These are phyloP conservation scores for Citeromyces nyonsensis DNA, from an alignment of 805 yeast species.

Conservation along the genomic window DNA sequence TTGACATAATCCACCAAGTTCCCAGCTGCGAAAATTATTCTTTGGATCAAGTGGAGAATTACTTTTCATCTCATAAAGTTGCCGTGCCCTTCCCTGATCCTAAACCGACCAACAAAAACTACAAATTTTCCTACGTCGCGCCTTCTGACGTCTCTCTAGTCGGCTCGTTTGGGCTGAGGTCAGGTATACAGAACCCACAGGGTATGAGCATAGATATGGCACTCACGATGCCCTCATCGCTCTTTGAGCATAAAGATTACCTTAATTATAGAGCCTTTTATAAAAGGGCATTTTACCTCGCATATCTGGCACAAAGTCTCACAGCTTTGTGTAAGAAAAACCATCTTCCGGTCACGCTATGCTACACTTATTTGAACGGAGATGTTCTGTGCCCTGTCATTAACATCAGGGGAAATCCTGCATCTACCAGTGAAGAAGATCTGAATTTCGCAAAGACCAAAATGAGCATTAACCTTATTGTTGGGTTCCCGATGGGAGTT, in stretches of 20 bases:
- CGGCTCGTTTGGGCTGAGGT: slow-evolving; percentile 82
- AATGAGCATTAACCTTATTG: slow-evolving; percentile 55
- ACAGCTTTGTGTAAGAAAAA: slow-evolving; percentile 34
- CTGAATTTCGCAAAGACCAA: slow-evolving; percentile 46
- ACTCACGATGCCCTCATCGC: slow-evolving; percentile 61
- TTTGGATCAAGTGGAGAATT: slow-evolving; percentile 42
- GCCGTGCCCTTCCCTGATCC: slow-evolving; percentile 85
- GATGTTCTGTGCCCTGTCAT: slow-evolving; percentile 69
- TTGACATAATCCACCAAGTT: slow-evolving; percentile 49
- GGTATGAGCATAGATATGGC: slow-evolving; percentile 66
- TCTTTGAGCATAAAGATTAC: slow-evolving; percentile 79
- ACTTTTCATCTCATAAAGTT: slow-evolving; percentile 30
- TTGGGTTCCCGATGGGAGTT: slow-evolving; percentile 53
- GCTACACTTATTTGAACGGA: slow-evolving; percentile 58
- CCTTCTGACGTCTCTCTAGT: slow-evolving; percentile 70
- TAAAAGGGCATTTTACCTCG: slow-evolving; percentile 78
- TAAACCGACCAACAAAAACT: slow-evolving; percentile 43
- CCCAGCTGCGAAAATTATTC: slow-evolving; percentile 38
- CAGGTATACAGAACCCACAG: slow-evolving; percentile 48
- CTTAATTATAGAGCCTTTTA: slow-evolving; percentile 81
- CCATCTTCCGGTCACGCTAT: slow-evolving; percentile 41
- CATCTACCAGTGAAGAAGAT: slow-evolving; percentile 17
- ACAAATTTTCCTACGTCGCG: slow-evolving; percentile 48
- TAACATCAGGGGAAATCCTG: slow-evolving; percentile 25
- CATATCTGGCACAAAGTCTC: slow-evolving; percentile 58